Base-by-base conservation (phyloP, 2,329 filamentous ascomycete species). In the Harringtonia lauricola region DNA sequence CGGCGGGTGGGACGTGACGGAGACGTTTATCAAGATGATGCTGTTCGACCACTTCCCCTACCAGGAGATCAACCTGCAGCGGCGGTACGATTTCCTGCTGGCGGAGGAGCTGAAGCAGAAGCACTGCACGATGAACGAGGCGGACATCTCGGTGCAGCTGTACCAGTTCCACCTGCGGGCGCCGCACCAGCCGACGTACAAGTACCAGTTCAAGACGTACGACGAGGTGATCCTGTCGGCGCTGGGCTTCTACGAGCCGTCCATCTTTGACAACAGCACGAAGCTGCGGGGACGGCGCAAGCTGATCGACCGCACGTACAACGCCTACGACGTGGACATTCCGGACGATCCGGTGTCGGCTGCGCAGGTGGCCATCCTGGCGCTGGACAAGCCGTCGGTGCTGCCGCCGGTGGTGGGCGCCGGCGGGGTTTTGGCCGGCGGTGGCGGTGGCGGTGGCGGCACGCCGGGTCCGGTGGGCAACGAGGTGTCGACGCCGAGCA, bases 1-100 rank as follows among this genome's bases (percentile, higher is more conserved):
- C 55, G 92, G 92, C 41, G 92, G 92, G 1, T 81, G 76, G 55
- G 92, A 98, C 61, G 84, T 96, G 31, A 96, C 92, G 0, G 87
- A 95, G 54, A 85, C 86, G 0, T 95, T 98, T 56, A 74, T 95
- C 59, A 95, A 92, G 65, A 96, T 96, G 90, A 88, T 96, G 83
- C 76, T 98, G 3, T 88, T 84, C 62, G 89, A 95, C 60, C 84
- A 92, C 55, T 95, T 98, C 54, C 90, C 94, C 6, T 98, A 98
- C 59, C 76, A 83, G 39, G 89, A 95, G 18, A 94, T 98, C 64
- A 95, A 98, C 58, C 70, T 98, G 24, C 81, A 79, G 60, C 76
- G 88, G 43, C 79, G 92, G 39, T 94, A 95, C 56, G 92, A 98
- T 59, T 95, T 90, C 53, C 65, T 96, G 31, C 72, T 98, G 21